Base-by-base conservation (phyloP, 805 yeast genomes). In the Torulaspora delbrueckii region DNA sequence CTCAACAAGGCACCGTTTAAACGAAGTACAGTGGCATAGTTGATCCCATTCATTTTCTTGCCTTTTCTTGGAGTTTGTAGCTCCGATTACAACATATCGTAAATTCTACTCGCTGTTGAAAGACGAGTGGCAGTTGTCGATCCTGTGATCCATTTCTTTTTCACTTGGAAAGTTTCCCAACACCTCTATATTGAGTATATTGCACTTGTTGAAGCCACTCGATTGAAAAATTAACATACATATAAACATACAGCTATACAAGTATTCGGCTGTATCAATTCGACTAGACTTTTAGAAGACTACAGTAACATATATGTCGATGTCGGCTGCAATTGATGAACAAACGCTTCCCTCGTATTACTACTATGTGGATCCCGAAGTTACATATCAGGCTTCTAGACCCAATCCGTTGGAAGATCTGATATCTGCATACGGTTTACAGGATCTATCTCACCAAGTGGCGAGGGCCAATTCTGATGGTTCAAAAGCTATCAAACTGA, bases 401-500 rank as follows among this genome's bases (percentile, higher is more conserved):
- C 93, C 95, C 4, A 77, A 86, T n/a, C 89, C 93, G 1, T 59
- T 81, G 43, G 77, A 81, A 44, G 86, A 90, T 64, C 71, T 93
- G 42, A 74, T 89, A 16, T 68, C 77, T 22, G 64, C 84, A 12
- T 93, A 88, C 56, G 83, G 82, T 1, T 67, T 93, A 33, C 76
- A 77, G 32, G 75, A 74, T 1, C 69, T 90, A 10, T 86, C 96
- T 1, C 73, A 77, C 44, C 82, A 95, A 3, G 83, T 93, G 35
- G 96, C 96, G 1, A 76, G 99, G 59, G 76, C 83, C 8, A 89
- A 86, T 57, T 82, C 88, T 2, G 95, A 84, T 57, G 96, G 96
- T 0, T 77, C 93, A 0, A 89, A 86, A 55, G 96, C 96, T 44
- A 89, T 89, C 31, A 93, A 93, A 67, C 75, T 93, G 45, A 76